phyloP scores from a whole-genome alignment of 2,329 filamentous ascomycete species.

The Fusarium sp. region DNA sequence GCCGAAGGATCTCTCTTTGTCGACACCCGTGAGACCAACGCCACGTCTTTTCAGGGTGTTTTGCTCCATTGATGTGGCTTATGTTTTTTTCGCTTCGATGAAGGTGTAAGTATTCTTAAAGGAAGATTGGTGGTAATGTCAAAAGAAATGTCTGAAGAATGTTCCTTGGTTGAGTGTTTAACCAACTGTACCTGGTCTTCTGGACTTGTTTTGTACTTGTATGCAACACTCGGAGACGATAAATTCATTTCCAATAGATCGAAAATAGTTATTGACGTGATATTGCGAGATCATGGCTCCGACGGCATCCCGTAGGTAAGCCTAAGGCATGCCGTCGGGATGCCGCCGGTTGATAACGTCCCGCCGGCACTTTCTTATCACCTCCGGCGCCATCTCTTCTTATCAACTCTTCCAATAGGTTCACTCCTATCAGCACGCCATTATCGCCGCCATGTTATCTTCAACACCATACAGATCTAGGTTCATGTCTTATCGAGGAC shows the following conservation, averaged over 20 bases:
- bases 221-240: too few species aligned
- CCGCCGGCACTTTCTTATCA: conserved; percentile 12
- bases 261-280: background rate
- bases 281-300: background rate
- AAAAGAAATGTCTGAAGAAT: too few species aligned
- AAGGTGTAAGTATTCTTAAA: too few species aligned
- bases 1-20: conserved; percentile 44
- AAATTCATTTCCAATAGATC: background rate
- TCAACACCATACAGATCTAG: conserved; percentile 18
- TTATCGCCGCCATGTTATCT: conserved; percentile 45
- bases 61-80: conserved; percentile 43
- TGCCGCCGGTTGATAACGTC: conserved; percentile 39
- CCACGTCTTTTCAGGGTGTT: conserved; percentile 50
- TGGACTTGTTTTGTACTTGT: background rate
- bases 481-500: background rate
- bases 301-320: conserved; percentile 31
- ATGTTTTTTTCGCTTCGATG: too few species aligned
- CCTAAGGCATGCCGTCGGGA: conserved; percentile 24
- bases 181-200: too few species aligned
- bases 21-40: conserved; percentile 48
- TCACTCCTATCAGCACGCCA: conserved; percentile 44
- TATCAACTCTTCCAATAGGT: conserved; percentile 26
- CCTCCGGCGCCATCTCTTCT: conserved; percentile 3
- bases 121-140: too few species aligned
- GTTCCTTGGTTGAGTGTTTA: too few species aligned